Evolutionary conservation across 164 flowering plant species (phyloP), one percentile per base, ranked within the genome.

Genomic region (Euptelea pleiosperma): DNA sequence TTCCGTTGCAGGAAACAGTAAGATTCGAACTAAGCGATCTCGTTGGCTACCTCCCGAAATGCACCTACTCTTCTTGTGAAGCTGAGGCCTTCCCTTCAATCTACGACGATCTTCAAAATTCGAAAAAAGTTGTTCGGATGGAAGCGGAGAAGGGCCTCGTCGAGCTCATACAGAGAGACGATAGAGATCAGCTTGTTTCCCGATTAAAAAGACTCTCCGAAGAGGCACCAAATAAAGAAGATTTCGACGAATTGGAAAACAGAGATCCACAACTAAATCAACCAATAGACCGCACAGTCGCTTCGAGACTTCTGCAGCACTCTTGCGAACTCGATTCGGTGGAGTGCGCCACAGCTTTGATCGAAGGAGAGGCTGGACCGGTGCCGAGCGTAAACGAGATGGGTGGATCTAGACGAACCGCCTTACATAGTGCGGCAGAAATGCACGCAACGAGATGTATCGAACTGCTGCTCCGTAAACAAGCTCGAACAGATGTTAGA

Each of bases 401-500:
- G 30, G 79, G 74, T 49, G 70, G 29, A 0, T 3, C 49, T 5
- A 80, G 81, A 4, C 21, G 53, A 53, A 45, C 82, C 21, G 63
- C 82, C 2, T 64, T 80, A 54, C 87, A 82, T 55, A 61, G 58
- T 40, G 87, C 87, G n/a, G 87, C 85, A 7, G 67, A 67, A 46
- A 64, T 59, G 40, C 73, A 76, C 56, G 57, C 85, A 3, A 29
- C 45, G 19, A 68, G 66, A 35, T 82, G 87, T 56, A 70, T 76
- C 15, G 77, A 71, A 50, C 37, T 80, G 46, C 66, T 82, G 14
- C 35, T 82, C 3, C 49, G 67, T 15, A 76, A 73, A 45, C 67
- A 62, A 40, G 82, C 76, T 5, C 83, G 80, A 58, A 76, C 82
- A 5, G 84, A 76, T 58, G 19, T 78, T 7, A 76, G 57, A 67